A percentile compares a stretch with the other conserved stretches of the same genome.
Evolutionary conservation across 2,329 filamentous ascomycete species (phyloP).

Genomic region (Magnaporthales sp.): DNA sequence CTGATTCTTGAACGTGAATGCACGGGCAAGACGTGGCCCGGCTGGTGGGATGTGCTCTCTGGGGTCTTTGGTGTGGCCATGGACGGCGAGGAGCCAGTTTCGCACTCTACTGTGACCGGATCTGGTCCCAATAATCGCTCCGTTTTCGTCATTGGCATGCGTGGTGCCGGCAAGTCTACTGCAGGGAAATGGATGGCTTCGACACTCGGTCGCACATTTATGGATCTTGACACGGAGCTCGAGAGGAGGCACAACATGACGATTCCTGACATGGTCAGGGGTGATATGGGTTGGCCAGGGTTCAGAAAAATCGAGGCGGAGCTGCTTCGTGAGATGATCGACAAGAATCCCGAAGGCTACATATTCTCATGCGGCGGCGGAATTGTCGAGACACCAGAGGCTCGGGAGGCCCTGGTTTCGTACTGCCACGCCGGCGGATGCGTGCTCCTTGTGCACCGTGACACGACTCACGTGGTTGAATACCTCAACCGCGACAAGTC

Average conservation of each 20-base stretch:
- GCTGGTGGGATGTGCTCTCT: slow-evolving; percentile 90
- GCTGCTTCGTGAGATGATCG: slow-evolving; percentile 64
- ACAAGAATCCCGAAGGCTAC: slow-evolving; percentile 64
- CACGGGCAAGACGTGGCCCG: slow-evolving; percentile 95
- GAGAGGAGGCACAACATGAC: slow-evolving; percentile 64
- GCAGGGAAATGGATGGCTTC: slow-evolving; percentile 78
- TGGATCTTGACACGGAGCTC: slow-evolving; percentile 83
- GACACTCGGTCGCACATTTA: slow-evolving; percentile 64
- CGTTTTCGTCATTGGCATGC: slow-evolving; percentile 94
- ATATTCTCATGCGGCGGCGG: slow-evolving; percentile 93
- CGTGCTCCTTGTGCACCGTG: slow-evolving; percentile 79
- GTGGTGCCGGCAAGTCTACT: slow-evolving; percentile 93
- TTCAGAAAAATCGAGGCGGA: slow-evolving; percentile 75
- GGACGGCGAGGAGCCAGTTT: slow-evolving; percentile 58
- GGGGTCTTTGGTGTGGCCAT: slow-evolving; percentile 69
- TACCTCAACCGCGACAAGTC: slow-evolving; percentile 86
- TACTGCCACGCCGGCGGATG: slow-evolving; percentile 62
- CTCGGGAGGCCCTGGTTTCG: slow-evolving; percentile 63
- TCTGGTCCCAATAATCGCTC: slow-evolving; percentile 43
- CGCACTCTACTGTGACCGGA: neutral
- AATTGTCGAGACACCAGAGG: slow-evolving; percentile 77
- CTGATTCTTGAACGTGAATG: slow-evolving; percentile 86
- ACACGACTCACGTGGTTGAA: slow-evolving; percentile 80
- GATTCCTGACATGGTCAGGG: slow-evolving; percentile 79
- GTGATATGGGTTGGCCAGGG: slow-evolving; percentile 69